These are phyloP conservation scores for Citrullus amarus DNA, from an alignment of 306 rosid species.

Conservation along the genomic window DNA sequence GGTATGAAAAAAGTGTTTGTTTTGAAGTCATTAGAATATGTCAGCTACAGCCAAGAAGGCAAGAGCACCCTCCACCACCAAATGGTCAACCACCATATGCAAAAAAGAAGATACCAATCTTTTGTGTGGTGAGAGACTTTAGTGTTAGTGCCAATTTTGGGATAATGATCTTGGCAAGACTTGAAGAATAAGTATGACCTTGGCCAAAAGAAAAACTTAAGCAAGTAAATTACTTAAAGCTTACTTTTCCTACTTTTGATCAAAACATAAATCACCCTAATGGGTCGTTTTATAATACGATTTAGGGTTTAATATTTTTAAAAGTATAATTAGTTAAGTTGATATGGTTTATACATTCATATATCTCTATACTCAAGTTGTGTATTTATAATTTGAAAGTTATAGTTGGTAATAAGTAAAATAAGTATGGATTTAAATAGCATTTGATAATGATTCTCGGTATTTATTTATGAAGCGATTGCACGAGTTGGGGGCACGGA, in stretches of 20 bases:
- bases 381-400: not conserved
- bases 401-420: not conserved
- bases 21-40: too few species aligned
- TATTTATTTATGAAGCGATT: slow-evolving; percentile 19
- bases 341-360: not conserved
- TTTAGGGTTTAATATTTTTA: too few species aligned
- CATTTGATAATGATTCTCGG: not conserved
- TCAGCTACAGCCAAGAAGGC: not conserved
- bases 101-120: not conserved
- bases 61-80: not conserved
- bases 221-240: not conserved
- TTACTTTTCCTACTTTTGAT: not conserved
- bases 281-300: not conserved
- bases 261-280: not conserved
- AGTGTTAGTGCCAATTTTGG: not conserved
- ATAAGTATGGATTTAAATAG: not conserved
- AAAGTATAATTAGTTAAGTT: too few species aligned
- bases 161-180: not conserved
- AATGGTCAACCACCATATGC: not conserved
- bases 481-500: slow-evolving; percentile 35
- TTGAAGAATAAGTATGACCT: not conserved
- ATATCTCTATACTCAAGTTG: too few species aligned
- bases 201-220: not conserved
- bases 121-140: not conserved
- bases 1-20: too few species aligned